phyloP scores from a whole-genome alignment of 768 basidiomycete genomes.

The Leccinum truebloodii region DNA sequence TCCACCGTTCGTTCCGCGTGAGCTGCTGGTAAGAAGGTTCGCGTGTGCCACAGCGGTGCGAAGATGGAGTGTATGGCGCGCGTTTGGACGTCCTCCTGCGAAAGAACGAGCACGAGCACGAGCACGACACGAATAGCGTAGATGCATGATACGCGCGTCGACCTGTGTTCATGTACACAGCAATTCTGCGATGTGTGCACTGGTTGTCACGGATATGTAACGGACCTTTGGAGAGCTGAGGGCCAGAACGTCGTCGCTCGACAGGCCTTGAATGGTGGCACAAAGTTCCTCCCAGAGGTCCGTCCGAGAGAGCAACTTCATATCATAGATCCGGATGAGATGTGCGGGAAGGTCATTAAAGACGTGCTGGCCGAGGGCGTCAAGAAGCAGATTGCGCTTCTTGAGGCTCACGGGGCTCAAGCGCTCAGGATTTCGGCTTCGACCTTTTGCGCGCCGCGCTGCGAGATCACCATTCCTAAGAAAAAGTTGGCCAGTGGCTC shows the following conservation, averaged over 20 bases:
- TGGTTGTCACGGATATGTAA: neutral
- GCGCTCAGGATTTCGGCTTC: conserved; percentile 3
- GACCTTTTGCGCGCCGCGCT: neutral
- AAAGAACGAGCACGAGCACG: neutral
- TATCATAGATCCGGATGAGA: conserved; percentile 11
- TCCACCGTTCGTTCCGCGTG: neutral
- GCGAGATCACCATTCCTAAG: neutral
- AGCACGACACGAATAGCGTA: neutral
- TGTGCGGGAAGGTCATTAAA: conserved; percentile 18
- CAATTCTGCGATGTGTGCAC: neutral
- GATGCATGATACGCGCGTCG: neutral
- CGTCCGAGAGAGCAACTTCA: conserved; percentile 11
- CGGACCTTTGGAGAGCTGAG: conserved; percentile 10
- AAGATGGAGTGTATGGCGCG: conserved; percentile 13
- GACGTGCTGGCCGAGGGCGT: conserved; percentile 10
- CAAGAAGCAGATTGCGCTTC: conserved; percentile 11
- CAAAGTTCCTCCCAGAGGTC: conserved; percentile 16
- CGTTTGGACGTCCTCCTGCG: conserved; percentile 5
- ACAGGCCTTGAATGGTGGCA: neutral
- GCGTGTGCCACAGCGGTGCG: conserved; percentile 14
- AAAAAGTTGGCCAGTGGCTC: neutral
- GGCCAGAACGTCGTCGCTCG: conserved; percentile 5
- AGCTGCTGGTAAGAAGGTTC: conserved; percentile 8
- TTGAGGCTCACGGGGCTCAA: neutral
- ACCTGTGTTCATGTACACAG: neutral